Evolutionary conservation across 148 eudicot genomes (phyloP).

Genomic region (Persicaria tinctoria): DNA sequence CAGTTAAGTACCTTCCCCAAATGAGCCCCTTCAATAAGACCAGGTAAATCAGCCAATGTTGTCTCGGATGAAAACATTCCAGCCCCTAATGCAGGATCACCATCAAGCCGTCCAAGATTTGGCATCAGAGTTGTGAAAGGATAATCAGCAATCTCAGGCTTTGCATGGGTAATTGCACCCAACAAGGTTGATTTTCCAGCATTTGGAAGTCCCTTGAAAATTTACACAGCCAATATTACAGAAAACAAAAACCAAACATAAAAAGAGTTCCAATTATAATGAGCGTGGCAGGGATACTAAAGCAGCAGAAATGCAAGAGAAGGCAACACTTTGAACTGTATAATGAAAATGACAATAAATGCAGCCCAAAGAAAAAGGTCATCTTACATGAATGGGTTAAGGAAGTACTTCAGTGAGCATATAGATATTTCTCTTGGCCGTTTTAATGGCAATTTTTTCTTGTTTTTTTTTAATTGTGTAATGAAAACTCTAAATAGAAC

Average conservation of each 20-base stretch:
- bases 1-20: slow-evolving; percentile 70
- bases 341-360: not conserved
- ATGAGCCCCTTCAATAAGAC: slow-evolving; percentile 95
- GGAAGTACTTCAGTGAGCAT: not conserved
- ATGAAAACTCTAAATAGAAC: not conserved
- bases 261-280: not conserved
- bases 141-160: slow-evolving; percentile 97
- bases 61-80: slow-evolving; percentile 76
- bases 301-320: not conserved
- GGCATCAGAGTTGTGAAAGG: slow-evolving; percentile 99
- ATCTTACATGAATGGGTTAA: not conserved
- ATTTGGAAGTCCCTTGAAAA: slow-evolving; percentile 84
- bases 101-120: slow-evolving; percentile 92
- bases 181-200: slow-evolving; percentile 96
- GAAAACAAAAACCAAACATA: not conserved
- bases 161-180: slow-evolving; percentile 83
- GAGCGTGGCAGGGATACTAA: not conserved
- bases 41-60: slow-evolving; percentile 93
- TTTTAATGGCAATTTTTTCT: not conserved
- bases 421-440: not conserved
- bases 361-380: not conserved
- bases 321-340: not conserved
- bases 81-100: slow-evolving; percentile 89
- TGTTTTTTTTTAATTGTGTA: not conserved
- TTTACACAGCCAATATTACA: not conserved